Percentiles rank a stretch among this genome's conserved stretches.
These are phyloP conservation scores for Suillus sp. DNA, from an alignment of 768 basidiomycete genomes.

Conservation along the genomic window DNA sequence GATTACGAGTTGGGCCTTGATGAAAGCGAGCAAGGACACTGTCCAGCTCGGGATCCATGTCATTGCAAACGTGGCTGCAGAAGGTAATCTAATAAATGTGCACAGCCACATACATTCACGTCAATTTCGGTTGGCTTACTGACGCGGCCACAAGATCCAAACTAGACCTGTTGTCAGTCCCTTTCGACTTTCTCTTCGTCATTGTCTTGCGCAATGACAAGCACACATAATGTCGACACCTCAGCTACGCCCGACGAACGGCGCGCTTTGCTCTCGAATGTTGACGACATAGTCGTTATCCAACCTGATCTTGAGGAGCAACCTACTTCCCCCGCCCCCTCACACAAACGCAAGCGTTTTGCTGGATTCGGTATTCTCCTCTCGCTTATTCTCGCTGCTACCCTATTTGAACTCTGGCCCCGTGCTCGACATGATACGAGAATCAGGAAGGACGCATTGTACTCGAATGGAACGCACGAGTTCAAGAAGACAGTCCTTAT, in stretches of 20 bases:
- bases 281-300: slow-evolving; percentile 9
- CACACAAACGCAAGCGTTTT: slow-evolving; percentile 18
- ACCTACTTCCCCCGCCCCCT: neutral
- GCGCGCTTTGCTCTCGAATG: slow-evolving; percentile 22
- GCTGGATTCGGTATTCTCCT: slow-evolving; percentile 18
- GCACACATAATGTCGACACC: neutral
- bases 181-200: neutral
- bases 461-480: slow-evolving; percentile 81
- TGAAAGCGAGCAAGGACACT: slow-evolving; percentile 15
- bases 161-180: neutral
- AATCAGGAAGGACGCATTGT: slow-evolving; percentile 34
- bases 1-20: slow-evolving; percentile 33
- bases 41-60: slow-evolving; percentile 6
- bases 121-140: neutral
- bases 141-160: neutral
- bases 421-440: neutral
- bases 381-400: slow-evolving; percentile 17
- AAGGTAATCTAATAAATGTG: slow-evolving; percentile 16
- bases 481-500: slow-evolving; percentile 82
- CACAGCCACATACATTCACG: neutral
- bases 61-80: slow-evolving; percentile 2
- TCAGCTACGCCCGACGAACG: slow-evolving; percentile 24
- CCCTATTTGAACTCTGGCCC: slow-evolving; percentile 13
- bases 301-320: slow-evolving; percentile 9
- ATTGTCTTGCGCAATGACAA: neutral